These are phyloP conservation scores for Graphilbum sp. DNA, from an alignment of 2,329 filamentous ascomycete species.

Conservation along the genomic window DNA sequence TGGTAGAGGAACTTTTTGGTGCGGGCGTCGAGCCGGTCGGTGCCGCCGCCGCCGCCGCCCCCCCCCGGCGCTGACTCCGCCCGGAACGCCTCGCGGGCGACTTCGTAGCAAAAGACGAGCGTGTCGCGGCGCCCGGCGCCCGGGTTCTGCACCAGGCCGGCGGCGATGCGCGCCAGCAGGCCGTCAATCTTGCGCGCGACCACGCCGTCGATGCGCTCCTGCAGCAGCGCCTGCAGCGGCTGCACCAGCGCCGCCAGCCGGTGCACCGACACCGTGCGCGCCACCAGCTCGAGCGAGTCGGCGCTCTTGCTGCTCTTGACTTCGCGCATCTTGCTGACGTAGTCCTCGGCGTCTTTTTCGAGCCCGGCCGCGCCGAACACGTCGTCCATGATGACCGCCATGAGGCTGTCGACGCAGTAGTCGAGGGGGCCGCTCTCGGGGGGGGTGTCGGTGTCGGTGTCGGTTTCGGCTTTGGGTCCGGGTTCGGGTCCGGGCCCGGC, in stretches of 20 bases:
- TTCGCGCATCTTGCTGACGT: slow-evolving; percentile 90
- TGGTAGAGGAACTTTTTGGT: slow-evolving; percentile 66
- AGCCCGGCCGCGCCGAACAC: slow-evolving; percentile 85
- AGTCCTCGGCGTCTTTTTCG: slow-evolving; percentile 94
- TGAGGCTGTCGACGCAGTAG: slow-evolving; percentile 65
- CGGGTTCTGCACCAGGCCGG: slow-evolving; percentile 69
- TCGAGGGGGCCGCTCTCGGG: slow-evolving; percentile 63
- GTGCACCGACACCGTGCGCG: slow-evolving; percentile 61
- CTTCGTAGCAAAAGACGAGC: slow-evolving; percentile 87
- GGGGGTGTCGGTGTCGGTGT: too few relatives aligned
- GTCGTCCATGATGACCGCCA: slow-evolving; percentile 87
- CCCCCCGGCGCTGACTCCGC: slow-evolving; percentile 19
- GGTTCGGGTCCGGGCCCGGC: not conserved
- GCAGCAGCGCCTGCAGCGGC: slow-evolving; percentile 61
- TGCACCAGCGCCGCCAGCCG: slow-evolving; percentile 59
- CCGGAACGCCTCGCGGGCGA: slow-evolving; percentile 73
- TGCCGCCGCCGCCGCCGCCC: not conserved
- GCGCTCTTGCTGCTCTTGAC: slow-evolving; percentile 97
- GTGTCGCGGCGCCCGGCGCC: slow-evolving; percentile 65
- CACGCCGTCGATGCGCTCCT: slow-evolving; percentile 69
- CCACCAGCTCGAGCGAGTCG: slow-evolving; percentile 88
- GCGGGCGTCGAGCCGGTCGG: slow-evolving; percentile 41
- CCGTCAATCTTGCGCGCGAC: slow-evolving; percentile 85
- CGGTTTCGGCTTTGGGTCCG: not conserved
- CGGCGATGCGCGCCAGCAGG: slow-evolving; percentile 64